phyloP scores from a whole-genome alignment of 192 early-diverging fungal species.

The Backusella australiensis region DNA sequence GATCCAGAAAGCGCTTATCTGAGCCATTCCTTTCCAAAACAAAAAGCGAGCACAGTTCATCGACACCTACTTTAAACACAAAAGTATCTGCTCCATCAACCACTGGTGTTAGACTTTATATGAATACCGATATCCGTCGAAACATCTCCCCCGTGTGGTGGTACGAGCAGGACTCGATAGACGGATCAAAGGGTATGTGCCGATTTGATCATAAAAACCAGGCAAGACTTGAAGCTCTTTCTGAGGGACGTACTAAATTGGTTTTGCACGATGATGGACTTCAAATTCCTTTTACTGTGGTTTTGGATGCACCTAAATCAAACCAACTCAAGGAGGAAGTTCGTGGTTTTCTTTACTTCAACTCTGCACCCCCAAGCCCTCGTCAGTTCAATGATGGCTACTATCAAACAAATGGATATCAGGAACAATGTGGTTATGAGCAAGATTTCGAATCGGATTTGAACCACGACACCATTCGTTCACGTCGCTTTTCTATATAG shows the following conservation, averaged over 20 bases:
- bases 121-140: constrained; percentile 20
- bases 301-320: constrained; percentile 1
- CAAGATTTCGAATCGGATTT: not conserved
- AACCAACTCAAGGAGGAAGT: constrained; percentile 6
- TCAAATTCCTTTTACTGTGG: constrained; percentile 7
- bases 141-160: constrained; percentile 25
- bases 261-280: constrained; percentile 17
- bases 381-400: not conserved
- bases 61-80: not conserved
- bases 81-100: not conserved
- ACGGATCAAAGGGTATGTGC: constrained; percentile 29
- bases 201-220: constrained; percentile 33
- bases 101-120: not conserved
- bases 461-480: not conserved
- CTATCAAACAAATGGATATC: not conserved
- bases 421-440: not conserved
- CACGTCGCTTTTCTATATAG: not conserved
- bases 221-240: constrained; percentile 28
- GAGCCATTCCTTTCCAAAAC: not conserved
- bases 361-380: not conserved
- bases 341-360: constrained; percentile 8
- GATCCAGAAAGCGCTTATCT: not conserved
- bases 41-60: not conserved
- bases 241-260: constrained; percentile 16
- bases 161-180: constrained; percentile 21